These are phyloP conservation scores for Aspergillus pseudotamarii DNA, from an alignment of 2,329 filamentous ascomycete species.

Conservation along the genomic window DNA sequence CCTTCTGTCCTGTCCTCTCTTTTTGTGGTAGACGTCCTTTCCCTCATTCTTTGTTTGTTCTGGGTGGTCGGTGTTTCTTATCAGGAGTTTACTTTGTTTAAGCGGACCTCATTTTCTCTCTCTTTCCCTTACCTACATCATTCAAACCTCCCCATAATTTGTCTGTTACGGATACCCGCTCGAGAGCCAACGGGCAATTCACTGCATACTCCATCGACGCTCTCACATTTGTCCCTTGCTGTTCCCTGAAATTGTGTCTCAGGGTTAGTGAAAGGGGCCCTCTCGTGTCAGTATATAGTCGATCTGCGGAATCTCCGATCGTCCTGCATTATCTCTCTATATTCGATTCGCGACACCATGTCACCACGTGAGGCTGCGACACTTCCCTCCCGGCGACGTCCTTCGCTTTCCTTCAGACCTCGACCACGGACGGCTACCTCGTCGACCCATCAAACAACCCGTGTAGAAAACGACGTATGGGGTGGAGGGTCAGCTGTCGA, in stretches of 20 bases:
- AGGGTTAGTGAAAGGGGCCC: conserved; percentile 6
- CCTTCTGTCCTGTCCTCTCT: conserved; percentile 12
- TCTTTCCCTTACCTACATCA: conserved; percentile 11
- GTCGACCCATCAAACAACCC: conserved; percentile 24
- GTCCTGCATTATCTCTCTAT: conserved; percentile 13
- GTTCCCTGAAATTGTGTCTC: conserved; percentile 15
- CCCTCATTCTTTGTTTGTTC: conserved; percentile 14
- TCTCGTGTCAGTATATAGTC: conserved; percentile 13
- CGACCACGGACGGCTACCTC: conserved; percentile 42
- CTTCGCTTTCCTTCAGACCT: conserved; percentile 41
- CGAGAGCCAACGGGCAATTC: no score
- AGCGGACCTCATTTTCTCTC: neutral
- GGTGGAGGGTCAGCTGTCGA: conserved; percentile 27
- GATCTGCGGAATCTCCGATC: conserved; percentile 11
- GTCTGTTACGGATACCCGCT: conserved; percentile 1
- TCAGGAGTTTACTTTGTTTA: conserved; percentile 9
- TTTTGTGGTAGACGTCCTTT: conserved; percentile 17
- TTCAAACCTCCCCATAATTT: conserved; percentile 7
- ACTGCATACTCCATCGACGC: neutral
- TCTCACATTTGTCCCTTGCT: conserved; percentile 17
- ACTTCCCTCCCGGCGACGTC: conserved; percentile 36
- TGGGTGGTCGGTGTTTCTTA: conserved; percentile 9
- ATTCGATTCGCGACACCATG: conserved; percentile 26
- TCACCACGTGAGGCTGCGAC: conserved; percentile 34
- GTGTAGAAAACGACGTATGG: conserved; percentile 27